These are phyloP conservation scores for Carex scoparia DNA, from an alignment of 176 grass and related monocot species.

Conservation along the genomic window DNA sequence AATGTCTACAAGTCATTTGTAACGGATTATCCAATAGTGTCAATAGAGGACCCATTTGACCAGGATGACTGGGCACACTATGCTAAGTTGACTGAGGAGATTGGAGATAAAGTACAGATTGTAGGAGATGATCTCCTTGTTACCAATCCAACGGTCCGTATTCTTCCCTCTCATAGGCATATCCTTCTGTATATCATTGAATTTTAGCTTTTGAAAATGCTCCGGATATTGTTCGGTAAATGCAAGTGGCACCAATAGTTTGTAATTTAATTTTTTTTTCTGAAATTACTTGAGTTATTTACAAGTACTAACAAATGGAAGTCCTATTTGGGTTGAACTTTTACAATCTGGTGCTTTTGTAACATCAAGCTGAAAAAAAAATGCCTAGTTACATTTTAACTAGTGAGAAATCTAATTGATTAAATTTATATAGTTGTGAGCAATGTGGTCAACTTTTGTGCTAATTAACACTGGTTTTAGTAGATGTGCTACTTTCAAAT, in stretches of 20 bases:
- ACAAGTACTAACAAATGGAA: not conserved
- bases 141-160: conserved; percentile 78
- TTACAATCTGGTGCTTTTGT: not conserved
- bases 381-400: not conserved
- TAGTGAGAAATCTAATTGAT: not conserved
- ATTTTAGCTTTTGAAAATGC: not conserved
- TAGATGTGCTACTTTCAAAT: not conserved
- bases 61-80: conserved; percentile 93
- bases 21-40: conserved; percentile 76
- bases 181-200: not conserved
- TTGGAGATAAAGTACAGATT: conserved; percentile 81
- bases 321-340: not conserved
- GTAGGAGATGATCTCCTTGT: conserved; percentile 96
- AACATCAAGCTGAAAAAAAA: not conserved
- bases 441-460: not conserved
- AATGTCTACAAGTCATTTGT: conserved; percentile 97
- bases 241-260: not conserved
- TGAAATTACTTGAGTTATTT: not conserved
- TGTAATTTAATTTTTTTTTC: not conserved
- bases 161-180: not conserved
- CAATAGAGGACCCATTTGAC: conserved; percentile 96
- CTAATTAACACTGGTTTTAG: not conserved
- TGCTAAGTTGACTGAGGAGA: conserved; percentile 81
- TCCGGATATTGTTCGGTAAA: not conserved
- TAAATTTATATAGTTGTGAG: not conserved